Percentiles rank a stretch among this genome's conserved stretches.
Conservation (phyloP, 129 eudicot genomes). For the Pittosporum tobira region DNA sequence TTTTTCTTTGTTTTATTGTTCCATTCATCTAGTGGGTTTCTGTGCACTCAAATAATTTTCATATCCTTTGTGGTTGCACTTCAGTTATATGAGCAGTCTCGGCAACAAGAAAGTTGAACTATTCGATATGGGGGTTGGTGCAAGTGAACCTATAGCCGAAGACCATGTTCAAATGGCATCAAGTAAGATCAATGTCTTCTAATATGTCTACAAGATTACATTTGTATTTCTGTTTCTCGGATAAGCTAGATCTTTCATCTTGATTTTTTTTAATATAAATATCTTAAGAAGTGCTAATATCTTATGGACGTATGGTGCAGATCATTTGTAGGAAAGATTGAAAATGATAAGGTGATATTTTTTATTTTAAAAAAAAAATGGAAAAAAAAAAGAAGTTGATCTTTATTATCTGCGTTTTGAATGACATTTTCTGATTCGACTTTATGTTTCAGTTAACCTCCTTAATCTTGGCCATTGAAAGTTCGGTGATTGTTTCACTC, state of each 20-base stretch:
- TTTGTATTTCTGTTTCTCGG: background rate
- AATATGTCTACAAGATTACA: background rate
- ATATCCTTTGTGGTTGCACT: conserved; percentile 4
- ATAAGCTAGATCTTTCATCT: too few species aligned
- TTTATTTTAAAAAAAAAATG: too few species aligned
- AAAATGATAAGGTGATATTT: too few species aligned
- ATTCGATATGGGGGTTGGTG: conserved; percentile 89
- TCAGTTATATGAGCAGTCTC: conserved; percentile 86
- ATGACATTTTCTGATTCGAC: too few species aligned
- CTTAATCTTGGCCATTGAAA: too few species aligned
- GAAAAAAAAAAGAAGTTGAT: too few species aligned
- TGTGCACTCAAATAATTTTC: background rate
- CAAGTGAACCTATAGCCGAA: conserved; percentile 77
- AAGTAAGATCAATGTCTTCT: conserved; percentile 38
- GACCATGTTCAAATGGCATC: conserved; percentile 86
- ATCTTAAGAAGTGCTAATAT: too few species aligned
- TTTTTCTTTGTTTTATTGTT: background rate
- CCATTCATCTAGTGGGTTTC: conserved; percentile 2
- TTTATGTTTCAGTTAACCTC: too few species aligned
- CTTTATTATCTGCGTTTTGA: too few species aligned
- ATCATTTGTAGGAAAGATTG: too few species aligned
- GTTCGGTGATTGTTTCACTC: background rate
- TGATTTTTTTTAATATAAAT: too few species aligned
- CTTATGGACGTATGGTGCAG: too few species aligned
- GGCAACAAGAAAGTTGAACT: conserved; percentile 95